phyloP scores from a whole-genome alignment of 1,284 basidiomycete species.

The Papiliotrema nemorosa region DNA sequence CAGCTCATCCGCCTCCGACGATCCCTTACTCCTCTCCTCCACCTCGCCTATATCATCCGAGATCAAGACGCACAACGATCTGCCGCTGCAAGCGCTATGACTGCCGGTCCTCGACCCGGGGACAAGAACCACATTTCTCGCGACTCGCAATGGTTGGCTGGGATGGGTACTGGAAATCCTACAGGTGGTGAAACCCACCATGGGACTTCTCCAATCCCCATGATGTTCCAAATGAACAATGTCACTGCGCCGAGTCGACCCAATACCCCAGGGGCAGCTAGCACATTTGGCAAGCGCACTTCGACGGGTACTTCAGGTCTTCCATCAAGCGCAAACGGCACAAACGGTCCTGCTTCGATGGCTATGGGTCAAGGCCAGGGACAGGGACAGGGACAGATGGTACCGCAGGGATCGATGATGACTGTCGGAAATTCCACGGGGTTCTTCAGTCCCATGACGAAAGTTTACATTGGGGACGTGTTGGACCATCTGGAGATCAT shows the following conservation, averaged over 20 bases:
- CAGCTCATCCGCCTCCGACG: conserved; percentile 47
- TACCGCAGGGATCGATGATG: too few relatives aligned
- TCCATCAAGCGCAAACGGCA: too few relatives aligned
- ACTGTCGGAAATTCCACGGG: conserved; percentile 12
- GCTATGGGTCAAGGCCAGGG: not conserved
- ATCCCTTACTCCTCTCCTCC: conserved; percentile 41
- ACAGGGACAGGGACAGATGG: not conserved
- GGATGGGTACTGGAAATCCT: not conserved
- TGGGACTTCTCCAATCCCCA: not conserved
- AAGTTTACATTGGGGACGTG: conserved; percentile 46
- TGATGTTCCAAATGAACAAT: not conserved
- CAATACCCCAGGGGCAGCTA: not conserved
- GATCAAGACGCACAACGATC: conserved; percentile 46
- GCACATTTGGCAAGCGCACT: too few relatives aligned
- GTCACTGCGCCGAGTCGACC: not conserved
- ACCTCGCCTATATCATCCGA: conserved; percentile 43
- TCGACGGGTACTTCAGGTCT: too few relatives aligned
- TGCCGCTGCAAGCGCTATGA: conserved; percentile 31
- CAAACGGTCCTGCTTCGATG: not conserved
- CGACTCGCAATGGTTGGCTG: conserved; percentile 6
- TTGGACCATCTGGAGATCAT: conserved; percentile 49
- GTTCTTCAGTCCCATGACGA: conserved; percentile 39
- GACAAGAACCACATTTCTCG: conserved; percentile 6
- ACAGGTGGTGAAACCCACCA: not conserved
- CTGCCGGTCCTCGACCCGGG: conserved; percentile 5